A percentile compares a stretch with the other conserved stretches of the same genome.
These are phyloP conservation scores for Termitomyces sp. DNA, from an alignment of 768 basidiomycete species.

Conservation along the genomic window DNA sequence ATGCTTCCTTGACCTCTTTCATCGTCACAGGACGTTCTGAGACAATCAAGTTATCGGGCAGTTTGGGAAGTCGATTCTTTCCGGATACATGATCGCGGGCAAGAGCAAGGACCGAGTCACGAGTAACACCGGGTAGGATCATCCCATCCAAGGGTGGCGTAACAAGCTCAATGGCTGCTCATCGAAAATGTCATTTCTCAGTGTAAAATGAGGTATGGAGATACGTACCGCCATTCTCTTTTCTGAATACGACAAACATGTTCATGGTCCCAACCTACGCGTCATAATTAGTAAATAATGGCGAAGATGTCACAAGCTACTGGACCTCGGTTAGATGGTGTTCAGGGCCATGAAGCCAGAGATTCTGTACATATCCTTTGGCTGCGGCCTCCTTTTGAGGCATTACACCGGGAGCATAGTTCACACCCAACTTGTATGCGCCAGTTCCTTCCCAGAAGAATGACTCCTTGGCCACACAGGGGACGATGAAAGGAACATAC, in stretches of 20 bases:
- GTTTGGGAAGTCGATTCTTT: slow-evolving; percentile 37
- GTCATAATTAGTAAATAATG: slow-evolving; percentile 20
- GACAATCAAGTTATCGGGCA: slow-evolving; percentile 55
- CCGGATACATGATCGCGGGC: slow-evolving; percentile 58
- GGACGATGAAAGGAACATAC: slow-evolving; percentile 30
- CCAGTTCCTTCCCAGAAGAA: slow-evolving; percentile 57
- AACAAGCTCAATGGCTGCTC: slow-evolving; percentile 69
- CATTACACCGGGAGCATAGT: slow-evolving; percentile 85
- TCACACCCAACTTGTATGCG: slow-evolving; percentile 82
- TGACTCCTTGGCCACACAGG: not conserved
- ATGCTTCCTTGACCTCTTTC: slow-evolving; percentile 63
- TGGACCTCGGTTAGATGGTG: slow-evolving; percentile 50
- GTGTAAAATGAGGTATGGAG: not conserved
- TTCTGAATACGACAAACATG: slow-evolving; percentile 77
- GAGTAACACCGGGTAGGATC: slow-evolving; percentile 90
- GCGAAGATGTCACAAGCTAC: not conserved
- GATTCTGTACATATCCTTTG: slow-evolving; percentile 81
- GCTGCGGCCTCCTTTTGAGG: slow-evolving; percentile 77
- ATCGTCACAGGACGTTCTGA: slow-evolving; percentile 74
- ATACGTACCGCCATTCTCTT: slow-evolving; percentile 56
- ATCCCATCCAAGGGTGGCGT: slow-evolving; percentile 90
- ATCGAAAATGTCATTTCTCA: slow-evolving; percentile 17
- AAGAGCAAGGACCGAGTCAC: slow-evolving; percentile 78
- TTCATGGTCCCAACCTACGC: slow-evolving; percentile 89
- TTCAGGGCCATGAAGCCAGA: slow-evolving; percentile 83